Base-by-base conservation (phyloP, 148 eudicot species). In the Salicornia ramosissima region DNA sequence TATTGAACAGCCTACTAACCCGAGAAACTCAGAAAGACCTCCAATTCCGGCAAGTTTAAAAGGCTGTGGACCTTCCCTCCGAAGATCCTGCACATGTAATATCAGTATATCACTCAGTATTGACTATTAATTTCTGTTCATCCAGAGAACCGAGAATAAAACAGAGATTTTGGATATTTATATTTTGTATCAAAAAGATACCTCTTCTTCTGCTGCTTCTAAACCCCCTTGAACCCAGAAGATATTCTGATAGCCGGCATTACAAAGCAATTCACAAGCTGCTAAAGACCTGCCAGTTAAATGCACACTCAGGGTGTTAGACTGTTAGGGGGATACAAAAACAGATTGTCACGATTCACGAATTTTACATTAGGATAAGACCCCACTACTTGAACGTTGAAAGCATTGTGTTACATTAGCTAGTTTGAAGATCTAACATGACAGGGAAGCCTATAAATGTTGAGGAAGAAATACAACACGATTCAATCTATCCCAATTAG, bases 161-260 rank as follows among this genome's bases (percentile, higher is more conserved):
- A 22, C 40, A 61, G 53, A 60, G 60, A 3, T 40, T n/a, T 36
- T 51, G 56, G 7, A 49, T 39, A 13, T 10, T 45, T 25, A n/a
- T n/a, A n/a, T n/a, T n/a, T n/a, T 36, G 40, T 36, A 12, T 11
- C 13, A n/a, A 21, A 15, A 36, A 73, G 53, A 33, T 77, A 90
- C 97, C 97, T 86, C 95, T 84, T 94, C 97, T 62, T 90, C 98
- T 60, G 98, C 98, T 77, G 96, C 89, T 79, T 94, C 98, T 63
- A 94, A 79, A 24, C 98, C 98, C 34, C 96, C 98, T 86, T 86
- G 96, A 79, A 94, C 84, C 98, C 97, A 94, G 74, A 90, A 90
- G 26, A 94, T 76, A 71, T 90, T 88, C 77, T 71, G 80, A 78
- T 94, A 94, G 77, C 97, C 98, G 21, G 92, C 88, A 79, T 88